phyloP scores from a whole-genome alignment of 2,329 filamentous ascomycete species.

The Cladosporium sp. region DNA sequence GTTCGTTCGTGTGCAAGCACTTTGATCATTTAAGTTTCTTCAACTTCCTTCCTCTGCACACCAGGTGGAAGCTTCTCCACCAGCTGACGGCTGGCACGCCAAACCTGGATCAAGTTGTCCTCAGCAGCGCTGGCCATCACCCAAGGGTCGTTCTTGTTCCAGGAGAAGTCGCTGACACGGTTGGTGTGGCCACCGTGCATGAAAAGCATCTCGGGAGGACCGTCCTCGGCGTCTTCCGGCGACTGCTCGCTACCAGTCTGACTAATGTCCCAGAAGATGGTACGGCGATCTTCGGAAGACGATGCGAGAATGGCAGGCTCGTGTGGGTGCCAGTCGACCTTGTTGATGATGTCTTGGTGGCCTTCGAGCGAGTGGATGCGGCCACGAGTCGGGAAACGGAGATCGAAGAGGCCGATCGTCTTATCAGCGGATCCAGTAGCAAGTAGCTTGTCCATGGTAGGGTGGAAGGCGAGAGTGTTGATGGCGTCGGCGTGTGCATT shows the following conservation, averaged over 20 bases:
- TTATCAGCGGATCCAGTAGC: slow-evolving; percentile 94
- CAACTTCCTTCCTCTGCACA: slow-evolving; percentile 30
- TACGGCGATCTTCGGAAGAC: slow-evolving; percentile 84
- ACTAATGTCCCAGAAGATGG: slow-evolving; percentile 95
- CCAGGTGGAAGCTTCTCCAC: slow-evolving; percentile 31
- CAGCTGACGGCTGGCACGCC: slow-evolving; percentile 34
- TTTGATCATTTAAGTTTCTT: slow-evolving; percentile 18
- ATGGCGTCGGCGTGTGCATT: slow-evolving; percentile 86
- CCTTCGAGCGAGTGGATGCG: slow-evolving; percentile 86
- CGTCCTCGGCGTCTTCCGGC: slow-evolving; percentile 91
- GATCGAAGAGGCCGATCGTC: slow-evolving; percentile 90
- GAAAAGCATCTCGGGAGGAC: slow-evolving; percentile 92
- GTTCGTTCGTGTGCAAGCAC: not conserved
- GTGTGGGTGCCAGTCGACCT: slow-evolving; percentile 88
- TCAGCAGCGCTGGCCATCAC: slow-evolving; percentile 92
- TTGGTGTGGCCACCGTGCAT: slow-evolving; percentile 99
- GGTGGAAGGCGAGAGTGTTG: slow-evolving; percentile 94
- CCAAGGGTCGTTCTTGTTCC: slow-evolving; percentile 97
- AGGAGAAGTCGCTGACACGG: slow-evolving; percentile 92
- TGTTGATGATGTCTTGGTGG: slow-evolving; percentile 85
- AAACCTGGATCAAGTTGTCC: slow-evolving; percentile 94
- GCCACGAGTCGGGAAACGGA: slow-evolving; percentile 64
- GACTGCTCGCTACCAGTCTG: slow-evolving; percentile 90
- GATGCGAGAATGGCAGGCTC: slow-evolving; percentile 86
- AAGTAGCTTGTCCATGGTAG: slow-evolving; percentile 79